Conservation (phyloP, 2,329 filamentous ascomycete genomes). For the Dothistroma pini region DNA sequence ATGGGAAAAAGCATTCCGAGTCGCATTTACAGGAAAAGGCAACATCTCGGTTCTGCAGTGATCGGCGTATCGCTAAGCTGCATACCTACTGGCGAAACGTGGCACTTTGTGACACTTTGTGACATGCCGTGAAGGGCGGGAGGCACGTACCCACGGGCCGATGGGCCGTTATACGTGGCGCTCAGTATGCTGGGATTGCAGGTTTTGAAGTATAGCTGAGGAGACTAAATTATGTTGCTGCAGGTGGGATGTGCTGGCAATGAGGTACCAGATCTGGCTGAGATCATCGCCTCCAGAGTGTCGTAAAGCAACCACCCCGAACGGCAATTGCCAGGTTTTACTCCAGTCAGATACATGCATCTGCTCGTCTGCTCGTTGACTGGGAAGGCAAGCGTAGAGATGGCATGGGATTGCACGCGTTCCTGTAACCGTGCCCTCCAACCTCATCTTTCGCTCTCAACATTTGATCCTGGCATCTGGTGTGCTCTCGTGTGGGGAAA, state of each 20-base stretch:
- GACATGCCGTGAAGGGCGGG: background rate
- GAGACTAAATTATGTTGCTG: no score
- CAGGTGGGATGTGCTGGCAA: background rate
- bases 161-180: background rate
- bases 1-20: no score
- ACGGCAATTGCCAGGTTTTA: background rate
- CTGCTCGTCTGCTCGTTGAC: background rate
- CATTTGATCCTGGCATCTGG: background rate
- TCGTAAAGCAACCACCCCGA: background rate
- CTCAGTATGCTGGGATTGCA: background rate
- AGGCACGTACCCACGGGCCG: background rate
- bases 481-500: background rate
- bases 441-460: background rate
- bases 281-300: background rate
- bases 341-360: background rate
- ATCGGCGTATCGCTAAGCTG: background rate
- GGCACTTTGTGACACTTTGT: background rate
- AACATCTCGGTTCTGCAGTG: background rate
- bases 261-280: background rate
- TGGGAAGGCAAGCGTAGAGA: background rate
- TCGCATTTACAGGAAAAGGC: no score
- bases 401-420: background rate
- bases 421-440: background rate
- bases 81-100: background rate
- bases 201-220: background rate